These are phyloP conservation scores for Mycena galopus DNA, from an alignment of 768 basidiomycete genomes.

Conservation along the genomic window DNA sequence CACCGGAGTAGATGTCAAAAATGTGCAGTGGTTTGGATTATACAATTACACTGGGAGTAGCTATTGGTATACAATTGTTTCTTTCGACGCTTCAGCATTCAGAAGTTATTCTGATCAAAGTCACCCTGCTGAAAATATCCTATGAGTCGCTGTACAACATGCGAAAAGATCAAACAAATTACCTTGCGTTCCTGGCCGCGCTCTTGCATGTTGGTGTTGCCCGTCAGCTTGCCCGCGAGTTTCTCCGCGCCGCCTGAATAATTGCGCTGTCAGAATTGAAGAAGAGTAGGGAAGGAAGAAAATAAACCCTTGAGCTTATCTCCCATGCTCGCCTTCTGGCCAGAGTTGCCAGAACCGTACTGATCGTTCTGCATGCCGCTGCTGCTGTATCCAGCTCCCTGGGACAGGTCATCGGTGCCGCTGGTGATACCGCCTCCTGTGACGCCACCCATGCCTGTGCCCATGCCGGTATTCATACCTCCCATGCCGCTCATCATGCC, in stretches of 20 bases:
- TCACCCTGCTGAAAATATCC: conserved; percentile 9
- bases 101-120: background rate
- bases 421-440: no score
- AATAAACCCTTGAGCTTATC: conserved; percentile 30
- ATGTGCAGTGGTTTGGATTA: no score
- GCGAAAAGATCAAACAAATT: background rate
- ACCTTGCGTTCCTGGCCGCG: conserved; percentile 35
- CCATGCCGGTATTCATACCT: background rate
- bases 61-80: no score
- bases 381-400: no score
- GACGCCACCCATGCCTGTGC: conserved; percentile 13
- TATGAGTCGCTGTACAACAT: background rate
- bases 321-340: conserved; percentile 20
- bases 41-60: no score
- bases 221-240: conserved; percentile 20
- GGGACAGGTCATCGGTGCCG: no score
- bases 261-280: background rate
- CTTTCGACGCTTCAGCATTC: no score
- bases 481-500: background rate
- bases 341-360: no score
- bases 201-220: conserved; percentile 23
- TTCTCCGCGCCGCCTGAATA: conserved; percentile 29
- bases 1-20: no score
- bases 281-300: background rate
- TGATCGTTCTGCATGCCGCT: no score